Base-by-base conservation (phyloP, 306 rosid species). In the Casuarina equisetifolia region DNA sequence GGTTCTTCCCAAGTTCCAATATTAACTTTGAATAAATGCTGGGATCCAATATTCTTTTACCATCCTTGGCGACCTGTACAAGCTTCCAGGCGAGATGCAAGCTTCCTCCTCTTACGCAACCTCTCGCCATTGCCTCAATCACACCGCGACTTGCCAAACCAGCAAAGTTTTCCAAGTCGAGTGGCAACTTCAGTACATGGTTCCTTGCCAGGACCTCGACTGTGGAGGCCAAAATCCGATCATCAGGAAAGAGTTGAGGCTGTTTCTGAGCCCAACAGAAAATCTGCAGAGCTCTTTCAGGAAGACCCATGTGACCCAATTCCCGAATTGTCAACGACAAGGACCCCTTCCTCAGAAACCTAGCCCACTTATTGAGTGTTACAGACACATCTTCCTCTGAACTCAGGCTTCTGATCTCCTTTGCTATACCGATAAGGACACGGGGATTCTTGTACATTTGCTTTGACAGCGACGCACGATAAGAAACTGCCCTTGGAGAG, bases 201-300 rank as follows among this genome's bases (percentile, higher is more conserved):
- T 85, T 88, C 81, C 90, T 84, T 3, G 97, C 94, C 84, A 94
- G 90, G 48, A 94, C 91, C 79, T 94, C 96, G 67, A 94, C 84
- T 0, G 97, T 86, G 8, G 98, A 86, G 70, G 92, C 89, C 70
- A 94, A 79, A 82, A 86, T 85, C 80, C 97, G 85, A 84, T 92
- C 95, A 77, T 92, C 98, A 0, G 96, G 97, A 85, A 80, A 94
- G 67, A 94, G 94, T 19, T 84, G 87, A 66, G 90, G 87, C 74
- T 94, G 96, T 52, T 84, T 83, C 71, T 90, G 89, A 5, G 88
- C 96, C 98, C 98, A 94, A 78, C 82, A 79, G 79, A 94, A 90
- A 7, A 96, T 89, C 74, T 94, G 94, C 55, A 89, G 67, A 75
- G 98, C 96, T 85, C 95, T 85, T 79, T 83, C 86, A 20, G 94